Conservation (phyloP, 768 basidiomycete genomes). For the Lactarius hengduanensis region DNA sequence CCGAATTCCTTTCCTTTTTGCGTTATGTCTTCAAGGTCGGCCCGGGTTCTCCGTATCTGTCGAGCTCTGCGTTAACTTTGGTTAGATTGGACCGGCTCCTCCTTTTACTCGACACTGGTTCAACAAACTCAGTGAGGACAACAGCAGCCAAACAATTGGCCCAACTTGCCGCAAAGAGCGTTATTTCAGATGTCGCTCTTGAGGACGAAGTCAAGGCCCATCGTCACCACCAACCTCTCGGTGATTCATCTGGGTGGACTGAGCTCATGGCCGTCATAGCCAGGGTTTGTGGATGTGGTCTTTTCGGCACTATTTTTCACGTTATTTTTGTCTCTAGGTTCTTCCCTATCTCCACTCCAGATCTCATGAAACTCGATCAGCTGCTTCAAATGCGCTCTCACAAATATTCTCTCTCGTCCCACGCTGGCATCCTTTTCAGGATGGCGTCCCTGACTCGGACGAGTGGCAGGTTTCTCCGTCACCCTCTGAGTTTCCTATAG, state of each 20-base stretch:
- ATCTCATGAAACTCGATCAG: slow-evolving; percentile 87
- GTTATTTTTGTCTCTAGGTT: slow-evolving; percentile 50
- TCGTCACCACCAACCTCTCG: slow-evolving; percentile 55
- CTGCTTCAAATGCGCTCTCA: slow-evolving; percentile 85
- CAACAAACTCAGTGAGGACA: slow-evolving; percentile 81
- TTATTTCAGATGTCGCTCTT: slow-evolving; percentile 76
- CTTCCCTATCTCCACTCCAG: slow-evolving; percentile 89
- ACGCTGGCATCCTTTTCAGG: slow-evolving; percentile 60
- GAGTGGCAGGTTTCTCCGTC: slow-evolving; percentile 33
- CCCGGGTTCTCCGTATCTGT: slow-evolving; percentile 26
- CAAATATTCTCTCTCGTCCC: slow-evolving; percentile 86
- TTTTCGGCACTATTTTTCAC: not conserved
- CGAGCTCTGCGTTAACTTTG: slow-evolving; percentile 13
- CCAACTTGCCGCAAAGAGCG: slow-evolving; percentile 83
- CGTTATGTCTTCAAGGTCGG: slow-evolving; percentile 77
- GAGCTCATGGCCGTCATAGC: slow-evolving; percentile 89
- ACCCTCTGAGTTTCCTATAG: slow-evolving; percentile 63
- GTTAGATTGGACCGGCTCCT: slow-evolving; percentile 94
- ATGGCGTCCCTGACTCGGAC: slow-evolving; percentile 35
- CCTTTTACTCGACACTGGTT: slow-evolving; percentile 91
- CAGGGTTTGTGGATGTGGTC: slow-evolving; percentile 51
- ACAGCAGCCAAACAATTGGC: slow-evolving; percentile 98
- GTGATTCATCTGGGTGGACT: slow-evolving; percentile 79
- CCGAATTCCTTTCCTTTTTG: slow-evolving; percentile 47
- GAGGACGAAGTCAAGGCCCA: slow-evolving; percentile 73